Conservation (phyloP, 768 basidiomycete genomes). For the Pisolithus tinctorius region DNA sequence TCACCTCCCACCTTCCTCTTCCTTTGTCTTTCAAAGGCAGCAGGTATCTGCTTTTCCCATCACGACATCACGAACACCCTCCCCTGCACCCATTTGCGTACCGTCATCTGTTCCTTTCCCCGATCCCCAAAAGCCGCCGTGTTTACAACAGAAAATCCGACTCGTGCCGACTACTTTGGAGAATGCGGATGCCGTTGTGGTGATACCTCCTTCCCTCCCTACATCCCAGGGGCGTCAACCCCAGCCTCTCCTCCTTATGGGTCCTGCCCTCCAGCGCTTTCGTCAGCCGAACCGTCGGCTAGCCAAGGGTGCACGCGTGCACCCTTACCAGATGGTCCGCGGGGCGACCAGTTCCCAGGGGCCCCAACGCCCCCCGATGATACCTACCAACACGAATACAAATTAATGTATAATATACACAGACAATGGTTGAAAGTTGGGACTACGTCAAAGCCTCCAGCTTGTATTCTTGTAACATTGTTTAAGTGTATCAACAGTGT, state of each 20-base stretch:
- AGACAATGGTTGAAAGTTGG: background rate
- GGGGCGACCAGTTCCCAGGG: slow-evolving; percentile 4
- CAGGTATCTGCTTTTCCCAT: slow-evolving; percentile 35
- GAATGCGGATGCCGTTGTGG: slow-evolving; percentile 46
- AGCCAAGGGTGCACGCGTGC: slow-evolving; percentile 42
- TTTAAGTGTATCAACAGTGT: slow-evolving; percentile 13
- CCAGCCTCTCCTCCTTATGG: slow-evolving; percentile 41
- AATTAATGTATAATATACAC: background rate
- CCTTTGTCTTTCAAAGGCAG: slow-evolving; percentile 15
- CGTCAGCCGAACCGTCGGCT: slow-evolving; percentile 37
- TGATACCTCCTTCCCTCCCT: slow-evolving; percentile 30
- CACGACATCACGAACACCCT: slow-evolving; percentile 33
- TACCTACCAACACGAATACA: background rate
- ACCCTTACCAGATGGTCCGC: slow-evolving; percentile 49
- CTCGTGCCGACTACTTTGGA: slow-evolving; percentile 47
- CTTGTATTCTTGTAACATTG: too few species aligned
- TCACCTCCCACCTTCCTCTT: background rate
- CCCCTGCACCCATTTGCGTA: slow-evolving; percentile 24
- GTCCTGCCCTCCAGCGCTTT: slow-evolving; percentile 39
- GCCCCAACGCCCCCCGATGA: slow-evolving; percentile 3
- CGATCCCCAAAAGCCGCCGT: slow-evolving; percentile 8
- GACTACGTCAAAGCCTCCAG: background rate
- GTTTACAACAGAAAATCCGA: slow-evolving; percentile 25
- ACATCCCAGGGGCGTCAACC: slow-evolving; percentile 12
- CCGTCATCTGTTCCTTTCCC: slow-evolving; percentile 10